Percentiles rank a stretch among this genome's conserved stretches.
Evolutionary conservation across 805 yeast genomes (phyloP).

Genomic region (Torulaspora microellipsoides): DNA sequence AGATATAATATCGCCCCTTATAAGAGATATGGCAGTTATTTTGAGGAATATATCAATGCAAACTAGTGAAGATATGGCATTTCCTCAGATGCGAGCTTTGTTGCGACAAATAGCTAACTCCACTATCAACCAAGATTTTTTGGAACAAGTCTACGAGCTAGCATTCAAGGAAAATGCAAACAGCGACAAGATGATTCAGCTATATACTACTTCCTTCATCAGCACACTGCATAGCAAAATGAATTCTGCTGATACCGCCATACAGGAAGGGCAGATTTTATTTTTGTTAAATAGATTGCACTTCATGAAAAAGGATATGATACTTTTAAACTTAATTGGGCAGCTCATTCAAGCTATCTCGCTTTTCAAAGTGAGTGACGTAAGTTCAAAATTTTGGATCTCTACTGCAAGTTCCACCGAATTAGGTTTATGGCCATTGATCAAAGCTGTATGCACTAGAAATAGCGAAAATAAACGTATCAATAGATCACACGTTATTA

Average conservation of each 20-base stretch:
- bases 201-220: background rate
- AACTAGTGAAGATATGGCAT: constrained; percentile 1
- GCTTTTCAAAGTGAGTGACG: background rate
- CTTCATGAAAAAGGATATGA: constrained; percentile 1
- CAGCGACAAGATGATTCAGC: background rate
- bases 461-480: background rate
- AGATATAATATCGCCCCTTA: background rate
- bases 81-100: background rate
- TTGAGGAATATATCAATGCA: background rate
- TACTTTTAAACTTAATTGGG: background rate
- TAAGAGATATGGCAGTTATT: background rate
- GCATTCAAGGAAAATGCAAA: background rate
- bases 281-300: background rate
- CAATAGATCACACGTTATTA: background rate
- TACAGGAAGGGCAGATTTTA: background rate
- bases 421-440: constrained; percentile 5
- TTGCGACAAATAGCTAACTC: constrained; percentile 5
- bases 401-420: background rate
- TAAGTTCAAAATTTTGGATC: background rate
- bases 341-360: background rate
- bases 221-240: background rate
- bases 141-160: constrained; percentile 2
- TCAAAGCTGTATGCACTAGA: background rate
- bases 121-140: background rate
- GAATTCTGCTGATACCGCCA: background rate